Conservation (phyloP, 2,329 filamentous ascomycete genomes). For the Calonectria hawksworthii region DNA sequence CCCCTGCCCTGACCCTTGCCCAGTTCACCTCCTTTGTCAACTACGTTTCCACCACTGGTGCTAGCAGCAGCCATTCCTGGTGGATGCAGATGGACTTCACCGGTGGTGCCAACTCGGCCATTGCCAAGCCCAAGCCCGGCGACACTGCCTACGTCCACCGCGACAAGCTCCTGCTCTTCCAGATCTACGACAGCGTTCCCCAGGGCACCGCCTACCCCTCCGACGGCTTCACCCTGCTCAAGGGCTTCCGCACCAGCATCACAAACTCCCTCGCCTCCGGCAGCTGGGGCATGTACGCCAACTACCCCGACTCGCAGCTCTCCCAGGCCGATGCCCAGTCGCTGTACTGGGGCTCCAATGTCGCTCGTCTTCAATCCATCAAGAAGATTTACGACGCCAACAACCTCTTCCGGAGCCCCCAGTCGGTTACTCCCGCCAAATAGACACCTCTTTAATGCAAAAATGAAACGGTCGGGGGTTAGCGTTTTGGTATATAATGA, state of each 20-base stretch:
- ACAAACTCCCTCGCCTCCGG: constrained; percentile 45
- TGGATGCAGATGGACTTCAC: constrained; percentile 50
- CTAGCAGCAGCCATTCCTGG: constrained; percentile 39
- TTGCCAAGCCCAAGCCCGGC: constrained; percentile 47
- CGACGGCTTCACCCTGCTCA: constrained; percentile 51
- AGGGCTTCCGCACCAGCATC: constrained; percentile 51
- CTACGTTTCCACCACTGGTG: constrained; percentile 39
- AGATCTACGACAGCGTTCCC: constrained; percentile 60
- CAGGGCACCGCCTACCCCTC: constrained; percentile 46
- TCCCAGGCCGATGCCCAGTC: constrained; percentile 49
- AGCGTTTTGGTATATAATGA: not conserved
- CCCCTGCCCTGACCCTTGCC: constrained; percentile 34
- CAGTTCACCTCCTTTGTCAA: constrained; percentile 46
- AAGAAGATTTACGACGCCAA: constrained; percentile 54
- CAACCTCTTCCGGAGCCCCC: constrained; percentile 57
- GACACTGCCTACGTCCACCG: constrained; percentile 57
- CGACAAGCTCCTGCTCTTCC: constrained; percentile 63
- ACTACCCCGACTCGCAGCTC: constrained; percentile 57
- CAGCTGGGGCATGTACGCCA: constrained; percentile 57
- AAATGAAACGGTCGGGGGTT: not conserved
- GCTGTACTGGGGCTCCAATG: constrained; percentile 55
- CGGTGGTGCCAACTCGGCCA: constrained; percentile 53
- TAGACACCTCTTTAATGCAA: not conserved
- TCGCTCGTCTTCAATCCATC: constrained; percentile 50
- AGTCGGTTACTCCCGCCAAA: constrained; percentile 38